Conservation (phyloP, 805 yeast genomes). For the Ascoidea tarda region DNA sequence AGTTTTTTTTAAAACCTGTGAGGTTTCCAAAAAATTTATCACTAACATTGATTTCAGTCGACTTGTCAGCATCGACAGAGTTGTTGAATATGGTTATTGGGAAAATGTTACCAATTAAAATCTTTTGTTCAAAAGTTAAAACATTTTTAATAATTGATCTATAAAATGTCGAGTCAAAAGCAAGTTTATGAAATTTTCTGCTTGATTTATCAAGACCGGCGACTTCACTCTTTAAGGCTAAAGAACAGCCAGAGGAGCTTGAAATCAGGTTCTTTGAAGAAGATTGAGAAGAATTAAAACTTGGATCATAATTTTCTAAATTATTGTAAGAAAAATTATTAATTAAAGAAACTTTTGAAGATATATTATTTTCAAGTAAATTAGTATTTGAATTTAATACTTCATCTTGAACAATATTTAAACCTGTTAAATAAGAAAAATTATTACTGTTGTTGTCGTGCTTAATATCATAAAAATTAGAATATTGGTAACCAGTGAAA, state of each 20-base stretch:
- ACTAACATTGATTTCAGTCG: too few relatives aligned
- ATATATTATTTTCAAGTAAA: background rate
- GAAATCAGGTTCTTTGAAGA: too few relatives aligned
- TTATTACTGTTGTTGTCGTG: background rate
- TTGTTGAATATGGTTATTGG: background rate
- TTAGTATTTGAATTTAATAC: too few relatives aligned
- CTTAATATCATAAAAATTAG: background rate
- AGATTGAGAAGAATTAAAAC: too few relatives aligned
- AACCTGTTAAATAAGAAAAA: too few relatives aligned
- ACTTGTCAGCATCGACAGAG: background rate
- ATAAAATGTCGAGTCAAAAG: background rate
- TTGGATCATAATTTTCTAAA: too few relatives aligned
- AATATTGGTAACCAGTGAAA: background rate
- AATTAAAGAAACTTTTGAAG: background rate
- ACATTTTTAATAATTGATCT: background rate
- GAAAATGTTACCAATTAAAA: background rate
- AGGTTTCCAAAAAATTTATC: background rate
- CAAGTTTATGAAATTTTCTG: background rate
- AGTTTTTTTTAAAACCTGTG: background rate
- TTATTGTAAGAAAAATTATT: too few relatives aligned
- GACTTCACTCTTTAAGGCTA: too few relatives aligned
- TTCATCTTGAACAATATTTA: background rate
- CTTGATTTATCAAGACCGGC: background rate
- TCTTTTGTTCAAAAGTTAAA: background rate
- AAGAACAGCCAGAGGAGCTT: background rate